Conservation (phyloP, 1,284 basidiomycete species). For the Mycocalia duriaeana region DNA sequence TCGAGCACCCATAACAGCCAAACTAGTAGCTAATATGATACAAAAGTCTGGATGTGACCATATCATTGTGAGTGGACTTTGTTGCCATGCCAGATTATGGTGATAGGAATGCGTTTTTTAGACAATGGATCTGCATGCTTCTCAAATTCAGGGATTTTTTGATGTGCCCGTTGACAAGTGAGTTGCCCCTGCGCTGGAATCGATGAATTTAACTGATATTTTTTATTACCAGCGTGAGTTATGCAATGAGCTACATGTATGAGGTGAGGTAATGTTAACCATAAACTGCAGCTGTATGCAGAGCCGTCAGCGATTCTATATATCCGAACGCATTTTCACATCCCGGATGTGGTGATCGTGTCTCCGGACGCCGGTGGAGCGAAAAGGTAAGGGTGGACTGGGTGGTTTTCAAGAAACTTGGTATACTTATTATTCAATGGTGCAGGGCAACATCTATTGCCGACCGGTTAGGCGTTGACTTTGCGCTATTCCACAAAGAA, state of each 20-base stretch:
- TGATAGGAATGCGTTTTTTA: conserved; percentile 25
- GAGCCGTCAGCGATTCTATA: conserved; percentile 96
- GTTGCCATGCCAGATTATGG: not conserved
- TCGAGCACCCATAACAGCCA: conserved; percentile 96
- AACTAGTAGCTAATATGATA: conserved; percentile 98
- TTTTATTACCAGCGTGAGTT: too few relatives aligned
- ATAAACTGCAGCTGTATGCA: conserved; percentile 75
- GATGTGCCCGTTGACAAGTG: conserved; percentile 99
- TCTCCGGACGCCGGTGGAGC: conserved; percentile 98
- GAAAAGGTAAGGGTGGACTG: conserved; percentile 64
- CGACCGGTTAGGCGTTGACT: conserved; percentile 94
- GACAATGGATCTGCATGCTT: conserved; percentile 98
- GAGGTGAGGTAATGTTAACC: not conserved
- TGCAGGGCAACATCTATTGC: conserved; percentile 93
- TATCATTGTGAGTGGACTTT: conserved; percentile 75
- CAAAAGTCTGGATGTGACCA: conserved; percentile 97
- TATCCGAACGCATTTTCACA: conserved; percentile 87
- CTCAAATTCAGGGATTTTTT: conserved; percentile 99
- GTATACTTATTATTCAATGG: conserved; percentile 16
- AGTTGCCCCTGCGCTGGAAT: too few relatives aligned
- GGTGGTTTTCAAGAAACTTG: conserved; percentile 19
- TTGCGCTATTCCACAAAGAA: conserved; percentile 99
- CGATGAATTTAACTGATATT: too few relatives aligned
- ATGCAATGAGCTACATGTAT: too few relatives aligned
- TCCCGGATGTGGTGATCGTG: conserved; percentile 90